Percentiles rank a stretch among this genome's conserved stretches.
Evolutionary conservation across 306 rosid species (phyloP).

Genomic region (Dicorynia guianensis): DNA sequence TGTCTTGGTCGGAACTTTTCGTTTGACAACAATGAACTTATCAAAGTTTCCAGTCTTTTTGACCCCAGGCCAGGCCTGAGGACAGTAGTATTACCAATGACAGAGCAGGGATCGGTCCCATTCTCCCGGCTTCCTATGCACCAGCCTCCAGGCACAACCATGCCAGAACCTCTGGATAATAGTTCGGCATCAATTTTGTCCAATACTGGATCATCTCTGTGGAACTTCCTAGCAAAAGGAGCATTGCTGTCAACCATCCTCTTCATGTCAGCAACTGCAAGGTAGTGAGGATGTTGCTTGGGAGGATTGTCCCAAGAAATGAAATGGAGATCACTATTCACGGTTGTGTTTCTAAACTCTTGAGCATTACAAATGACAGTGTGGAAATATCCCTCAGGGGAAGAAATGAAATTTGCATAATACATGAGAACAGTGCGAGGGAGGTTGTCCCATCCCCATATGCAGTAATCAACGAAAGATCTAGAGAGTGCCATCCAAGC

Average conservation of each 20-base stretch:
- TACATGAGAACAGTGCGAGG: constrained; percentile 96
- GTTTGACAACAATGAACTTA: constrained; percentile 70
- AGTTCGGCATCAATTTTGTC: constrained; percentile 77
- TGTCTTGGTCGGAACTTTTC: constrained; percentile 84
- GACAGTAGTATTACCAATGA: constrained; percentile 57
- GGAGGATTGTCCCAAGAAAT: constrained; percentile 99
- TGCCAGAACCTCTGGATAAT: constrained; percentile 63
- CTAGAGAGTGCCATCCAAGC: constrained; percentile 99
- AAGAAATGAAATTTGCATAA: constrained; percentile 89
- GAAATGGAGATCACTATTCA: constrained; percentile 90
- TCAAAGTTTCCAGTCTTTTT: constrained; percentile 75
- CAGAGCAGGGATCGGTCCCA: constrained; percentile 86
- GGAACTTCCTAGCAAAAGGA: constrained; percentile 95
- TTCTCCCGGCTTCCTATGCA: constrained; percentile 85
- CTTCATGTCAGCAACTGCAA: constrained; percentile 67
- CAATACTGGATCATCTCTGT: constrained; percentile 75
- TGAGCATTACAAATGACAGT: constrained; percentile 94
- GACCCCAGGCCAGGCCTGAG: constrained; percentile 85
- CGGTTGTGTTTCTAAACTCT: constrained; percentile 94
- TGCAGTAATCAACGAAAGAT: constrained; percentile 87
- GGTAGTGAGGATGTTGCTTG: constrained; percentile 98
- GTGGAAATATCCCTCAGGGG: constrained; percentile 98
- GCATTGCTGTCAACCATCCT: constrained; percentile 80
- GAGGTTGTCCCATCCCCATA: constrained; percentile 99
- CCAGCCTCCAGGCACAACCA: constrained; percentile 97